Base-by-base conservation (phyloP, 345 rosid genomes). In the Salix dunnii region DNA sequence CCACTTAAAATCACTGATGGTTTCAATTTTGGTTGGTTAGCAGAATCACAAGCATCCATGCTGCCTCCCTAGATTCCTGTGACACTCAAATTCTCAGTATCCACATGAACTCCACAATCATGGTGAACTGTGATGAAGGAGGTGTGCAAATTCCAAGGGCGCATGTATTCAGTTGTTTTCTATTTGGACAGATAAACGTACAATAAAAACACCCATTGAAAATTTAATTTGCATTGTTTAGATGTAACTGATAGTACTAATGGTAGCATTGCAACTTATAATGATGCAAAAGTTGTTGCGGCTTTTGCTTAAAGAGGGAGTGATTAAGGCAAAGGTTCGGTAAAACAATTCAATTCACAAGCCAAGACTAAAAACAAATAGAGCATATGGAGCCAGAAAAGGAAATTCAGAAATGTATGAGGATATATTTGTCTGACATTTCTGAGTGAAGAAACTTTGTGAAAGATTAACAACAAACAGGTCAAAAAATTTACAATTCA, bases 1-100 rank as follows among this genome's bases (percentile, higher is more conserved):
- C 97, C 97, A n/a, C 74, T 83, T 33, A 78, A 70, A 58, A 76
- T 73, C 11, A 80, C 82, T 4, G 82, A 23, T 65, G 88, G 84
- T 77, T 66, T 82, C 81, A 86, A 7, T 49, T 72, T 75, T 17
- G 75, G 62, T 74, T 81, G 30, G 20, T 72, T 46, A 27, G 21
- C 71, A 65, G 55, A n/a, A 40, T 42, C 28, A 20, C 20, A 7
- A 1, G 38, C 66, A 79, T 69, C 67, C 82, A 75, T 75, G 68
- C 67, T 55, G 67, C 68, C 42, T 7, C 36, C 1, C 36, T 21
- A 28, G 42, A 63, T 74, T 23, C 16, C 58, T 74, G 48, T 28
- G 11, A 62, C 51, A 20, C 20, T 53, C 21, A 38, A 18, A 25
- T 42, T 64, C 76, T 18, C 38, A 43, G 28, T 42, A 63, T 11